Evolutionary conservation across 2,329 filamentous ascomycete genomes (phyloP).

Genomic region (Fusarium neocosmosporiellum): DNA sequence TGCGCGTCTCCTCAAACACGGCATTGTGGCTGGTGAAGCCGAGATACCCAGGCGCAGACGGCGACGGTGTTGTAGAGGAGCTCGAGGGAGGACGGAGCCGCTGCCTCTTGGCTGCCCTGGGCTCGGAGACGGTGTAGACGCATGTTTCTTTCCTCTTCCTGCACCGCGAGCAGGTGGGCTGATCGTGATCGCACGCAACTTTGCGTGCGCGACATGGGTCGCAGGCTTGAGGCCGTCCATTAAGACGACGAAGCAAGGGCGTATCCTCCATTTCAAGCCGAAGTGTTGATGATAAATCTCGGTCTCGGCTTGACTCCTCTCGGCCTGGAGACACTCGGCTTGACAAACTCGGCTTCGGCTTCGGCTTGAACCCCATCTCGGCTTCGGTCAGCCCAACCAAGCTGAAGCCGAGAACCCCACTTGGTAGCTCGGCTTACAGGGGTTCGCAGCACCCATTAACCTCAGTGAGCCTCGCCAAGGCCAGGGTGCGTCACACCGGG

Average conservation of each 20-base stretch:
- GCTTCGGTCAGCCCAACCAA: slow-evolving; percentile 7
- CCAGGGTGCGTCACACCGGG: slow-evolving; percentile 36
- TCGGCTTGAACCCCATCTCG: background rate
- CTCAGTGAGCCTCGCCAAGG: slow-evolving; percentile 7
- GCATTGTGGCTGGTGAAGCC: slow-evolving; percentile 57
- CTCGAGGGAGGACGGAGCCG: slow-evolving; percentile 19
- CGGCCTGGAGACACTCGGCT: background rate
- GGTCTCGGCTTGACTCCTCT: slow-evolving; percentile 18
- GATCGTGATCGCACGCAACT: slow-evolving; percentile 56
- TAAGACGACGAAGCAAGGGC: slow-evolving; percentile 41
- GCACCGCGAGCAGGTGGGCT: slow-evolving; percentile 55
- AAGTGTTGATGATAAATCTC: slow-evolving; percentile 10
- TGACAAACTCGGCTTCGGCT: slow-evolving; percentile 24
- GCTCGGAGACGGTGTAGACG: slow-evolving; percentile 47
- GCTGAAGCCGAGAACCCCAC: slow-evolving; percentile 12
- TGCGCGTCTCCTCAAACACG: slow-evolving; percentile 56
- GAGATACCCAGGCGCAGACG: slow-evolving; percentile 52
- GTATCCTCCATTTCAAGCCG: slow-evolving; percentile 29
- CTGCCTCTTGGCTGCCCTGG: slow-evolving; percentile 30
- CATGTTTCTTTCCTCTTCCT: slow-evolving; percentile 51
- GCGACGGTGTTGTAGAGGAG: slow-evolving; percentile 32
- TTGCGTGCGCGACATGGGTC: slow-evolving; percentile 56
- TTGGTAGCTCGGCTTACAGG: slow-evolving; percentile 34
- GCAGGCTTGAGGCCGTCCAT: slow-evolving; percentile 45
- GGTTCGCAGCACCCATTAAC: background rate